Base-by-base conservation (phyloP, 2,329 filamentous ascomycete species). In the Pseudovirgaria hyperparasitica region DNA sequence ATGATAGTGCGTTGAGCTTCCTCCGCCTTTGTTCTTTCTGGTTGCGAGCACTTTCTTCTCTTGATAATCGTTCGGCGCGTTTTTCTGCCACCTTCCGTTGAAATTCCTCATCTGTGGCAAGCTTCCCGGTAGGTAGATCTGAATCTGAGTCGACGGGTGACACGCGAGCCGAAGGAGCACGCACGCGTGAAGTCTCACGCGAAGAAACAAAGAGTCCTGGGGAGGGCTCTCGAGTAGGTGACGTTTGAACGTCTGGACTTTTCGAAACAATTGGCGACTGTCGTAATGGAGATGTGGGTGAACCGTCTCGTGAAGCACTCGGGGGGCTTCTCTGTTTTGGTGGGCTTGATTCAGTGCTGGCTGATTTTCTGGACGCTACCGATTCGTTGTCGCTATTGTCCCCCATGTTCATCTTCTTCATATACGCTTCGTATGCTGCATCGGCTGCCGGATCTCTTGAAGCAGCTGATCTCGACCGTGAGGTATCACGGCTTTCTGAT, bases 1-100 rank as follows among this genome's bases (percentile, higher is more conserved):
- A 27, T 33, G 19, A 23, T 41, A 38, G 36, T 41, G 31, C 28
- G 6, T 26, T 31, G 9, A 19, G 19, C 10, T 14, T 31, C 26
- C 36, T 34, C 2, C 30, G 16, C 12, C 26, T 39, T 33, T 20
- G 61, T 34, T 67, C 41, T 52, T 34, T 48, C 51, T 42, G 54
- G 58, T 38, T 55, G 52, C 19, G 46, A 52, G 40, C 62, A 58
- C 22, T 65, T 12, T 68, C 71, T 41, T 90, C 77, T 27, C 65
- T 72, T 4, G 70, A 76, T 19, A 75, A 57, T 6, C 77, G 68
- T 45, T 90, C 77, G 35, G 75, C 67, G 26, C 75, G 70, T 45
- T 87, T 90, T 41, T 72, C 70, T 23, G 73, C 72, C 8, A 90
- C 68, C 0, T 92, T 67, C 6, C 76, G 78, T 34, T 73, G 62